These are phyloP conservation scores for Nannochloropsis oceanica DNA, from an alignment of 108 stramenopile species.

Conservation along the genomic window DNA sequence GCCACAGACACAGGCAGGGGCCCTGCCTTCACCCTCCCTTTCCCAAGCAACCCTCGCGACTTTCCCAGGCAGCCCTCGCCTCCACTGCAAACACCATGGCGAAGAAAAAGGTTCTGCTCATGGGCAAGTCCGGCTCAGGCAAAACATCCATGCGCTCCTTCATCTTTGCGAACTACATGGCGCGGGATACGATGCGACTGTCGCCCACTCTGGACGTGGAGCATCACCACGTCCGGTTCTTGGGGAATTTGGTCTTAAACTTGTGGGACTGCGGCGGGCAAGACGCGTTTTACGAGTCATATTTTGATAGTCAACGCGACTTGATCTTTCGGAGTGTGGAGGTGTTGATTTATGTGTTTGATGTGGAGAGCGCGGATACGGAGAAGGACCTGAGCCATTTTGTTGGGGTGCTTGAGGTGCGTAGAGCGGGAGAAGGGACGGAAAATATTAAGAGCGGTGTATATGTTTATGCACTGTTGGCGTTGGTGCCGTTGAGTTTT, in stretches of 20 bases:
- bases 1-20: no score
- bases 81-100: neutral
- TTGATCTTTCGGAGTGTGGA: conserved; percentile 92
- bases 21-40: no score
- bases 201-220: conserved; percentile 91
- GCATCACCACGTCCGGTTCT: conserved; percentile 88
- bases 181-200: conserved; percentile 85
- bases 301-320: conserved; percentile 92
- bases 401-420: conserved; percentile 30
- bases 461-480: no score
- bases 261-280: conserved; percentile 99
- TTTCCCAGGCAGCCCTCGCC: no score
- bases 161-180: conserved; percentile 98
- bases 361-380: conserved; percentile 71
- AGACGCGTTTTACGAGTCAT: conserved; percentile 89
- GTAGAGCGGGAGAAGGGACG: neutral
- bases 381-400: conserved; percentile 44
- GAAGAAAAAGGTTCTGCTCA: conserved; percentile 87
- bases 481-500: no score
- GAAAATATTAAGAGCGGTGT: no score
- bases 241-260: conserved; percentile 90
- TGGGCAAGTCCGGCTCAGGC: conserved; percentile 92
- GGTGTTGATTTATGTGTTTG: conserved; percentile 96
- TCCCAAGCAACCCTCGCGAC: no score
- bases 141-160: conserved; percentile 92